Percentiles rank a stretch among this genome's conserved stretches.
phyloP scores from a whole-genome alignment of 306 rosid species.

The Fragaria nilgerrensis region DNA sequence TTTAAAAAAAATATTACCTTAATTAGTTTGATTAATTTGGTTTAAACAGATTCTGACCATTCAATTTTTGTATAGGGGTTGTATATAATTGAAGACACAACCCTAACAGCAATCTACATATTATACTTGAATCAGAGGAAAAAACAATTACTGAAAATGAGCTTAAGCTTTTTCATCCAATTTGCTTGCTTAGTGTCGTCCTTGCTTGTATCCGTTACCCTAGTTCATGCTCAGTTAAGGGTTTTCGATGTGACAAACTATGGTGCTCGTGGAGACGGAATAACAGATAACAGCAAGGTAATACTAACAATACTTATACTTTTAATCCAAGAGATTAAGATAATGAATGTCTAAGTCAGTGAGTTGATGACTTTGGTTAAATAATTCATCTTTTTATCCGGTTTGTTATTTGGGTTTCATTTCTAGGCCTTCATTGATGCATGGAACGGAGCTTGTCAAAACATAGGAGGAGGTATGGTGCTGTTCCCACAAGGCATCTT shows the following conservation, averaged over 20 bases:
- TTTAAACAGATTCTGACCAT: too few species aligned
- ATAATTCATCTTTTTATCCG: too few species aligned
- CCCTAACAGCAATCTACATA: not conserved
- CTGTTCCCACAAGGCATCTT: constrained; percentile 14
- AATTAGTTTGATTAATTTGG: too few species aligned
- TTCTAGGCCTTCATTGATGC: constrained; percentile 10
- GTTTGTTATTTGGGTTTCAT: not conserved
- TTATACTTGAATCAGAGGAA: not conserved
- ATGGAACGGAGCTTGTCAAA: constrained; percentile 22
- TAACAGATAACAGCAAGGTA: constrained; percentile 22
- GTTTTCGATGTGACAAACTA: constrained; percentile 12
- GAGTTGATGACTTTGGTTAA: not conserved
- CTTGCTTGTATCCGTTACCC: not conserved
- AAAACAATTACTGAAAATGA: not conserved
- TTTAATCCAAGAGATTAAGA: not conserved
- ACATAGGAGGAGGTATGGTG: not conserved
- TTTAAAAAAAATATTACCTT: too few species aligned
- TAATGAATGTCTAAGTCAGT: not conserved
- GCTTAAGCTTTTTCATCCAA: not conserved
- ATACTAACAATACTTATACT: not conserved
- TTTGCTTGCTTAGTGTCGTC: not conserved
- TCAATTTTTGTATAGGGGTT: too few species aligned
- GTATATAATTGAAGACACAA: not conserved
- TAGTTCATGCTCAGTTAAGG: constrained; percentile 3
- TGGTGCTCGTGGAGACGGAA: constrained; percentile 16